phyloP scores from a whole-genome alignment of 192 early-diverging fungal species.

The Mortierella antarctica region DNA sequence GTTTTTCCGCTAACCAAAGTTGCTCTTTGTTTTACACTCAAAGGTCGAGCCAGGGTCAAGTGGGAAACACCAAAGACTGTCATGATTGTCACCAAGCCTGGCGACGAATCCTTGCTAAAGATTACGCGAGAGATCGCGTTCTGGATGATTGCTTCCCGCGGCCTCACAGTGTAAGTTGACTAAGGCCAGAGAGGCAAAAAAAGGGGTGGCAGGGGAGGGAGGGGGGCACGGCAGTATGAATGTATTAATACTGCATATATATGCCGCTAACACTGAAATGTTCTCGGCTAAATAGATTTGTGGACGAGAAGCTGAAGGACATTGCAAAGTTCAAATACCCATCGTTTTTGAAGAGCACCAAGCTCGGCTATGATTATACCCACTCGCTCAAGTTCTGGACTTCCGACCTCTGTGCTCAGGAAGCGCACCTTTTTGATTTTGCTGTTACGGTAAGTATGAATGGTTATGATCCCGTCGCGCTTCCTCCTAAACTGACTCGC shows the following conservation, averaged over 20 bases:
- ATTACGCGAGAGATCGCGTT: slow-evolving; percentile 76
- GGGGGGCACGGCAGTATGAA: too few species aligned
- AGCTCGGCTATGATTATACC: slow-evolving; percentile 55
- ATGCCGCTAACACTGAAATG: not conserved
- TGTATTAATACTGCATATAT: too few species aligned
- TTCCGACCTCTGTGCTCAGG: slow-evolving; percentile 71
- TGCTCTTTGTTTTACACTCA: not conserved
- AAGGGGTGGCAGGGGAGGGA: not conserved
- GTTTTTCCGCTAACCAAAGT: not conserved
- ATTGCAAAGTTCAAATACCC: slow-evolving; percentile 67
- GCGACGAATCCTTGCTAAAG: slow-evolving; percentile 70
- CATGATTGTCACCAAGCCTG: slow-evolving; percentile 85
- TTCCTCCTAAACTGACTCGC: too few species aligned
- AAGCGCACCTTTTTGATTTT: slow-evolving; percentile 85
- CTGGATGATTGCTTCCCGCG: slow-evolving; percentile 69
- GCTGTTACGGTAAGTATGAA: slow-evolving; percentile 76
- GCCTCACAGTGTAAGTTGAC: slow-evolving; percentile 60
- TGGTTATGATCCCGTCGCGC: too few species aligned
- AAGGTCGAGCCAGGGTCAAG: slow-evolving; percentile 59
- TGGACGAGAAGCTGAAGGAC: slow-evolving; percentile 72
- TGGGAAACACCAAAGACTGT: slow-evolving; percentile 59
- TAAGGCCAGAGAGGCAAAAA: not conserved
- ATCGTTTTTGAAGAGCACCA: slow-evolving; percentile 56
- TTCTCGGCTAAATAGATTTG: slow-evolving; percentile 52
- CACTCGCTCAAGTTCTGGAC: slow-evolving; percentile 76